Base-by-base conservation (phyloP, 2,329 filamentous ascomycete species). In the Fusarium sambucinum region DNA sequence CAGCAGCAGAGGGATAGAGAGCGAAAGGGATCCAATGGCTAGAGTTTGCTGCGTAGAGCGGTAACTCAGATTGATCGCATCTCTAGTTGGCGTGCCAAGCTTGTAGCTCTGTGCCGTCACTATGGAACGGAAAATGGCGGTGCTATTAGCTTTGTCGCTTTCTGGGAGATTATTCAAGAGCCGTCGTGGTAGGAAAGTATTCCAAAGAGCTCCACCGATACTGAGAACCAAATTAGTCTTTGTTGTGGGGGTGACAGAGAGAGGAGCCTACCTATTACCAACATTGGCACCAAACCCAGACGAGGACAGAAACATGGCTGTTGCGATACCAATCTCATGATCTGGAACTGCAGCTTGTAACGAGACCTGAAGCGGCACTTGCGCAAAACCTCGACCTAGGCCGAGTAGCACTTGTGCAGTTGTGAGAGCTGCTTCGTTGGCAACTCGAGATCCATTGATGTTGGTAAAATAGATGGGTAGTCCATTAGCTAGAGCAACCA, bases 381-480 rank as follows among this genome's bases (percentile, higher is more conserved):
- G 66, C 0, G 66, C 62, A 21, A 69, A 55, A 1, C 66, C 66
- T 13, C 66, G 66, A 0, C 66, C 66, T 0, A 69, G 66, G 16
- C 66, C 67, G 3, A 69, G 67, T 1, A 69, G 51, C 0, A 63
- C 52, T 48, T 69, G 69, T 17, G 42, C 54, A 1, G 67, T 42
- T 4, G 69, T 69, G 5, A 69, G 67, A 0, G 62, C 55, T 6
- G 62, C 33, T 23, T 69, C 67, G 1, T 48, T 69, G 9, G 67
- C 67, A 8, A 69, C 63, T 5, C 66, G 55, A 1, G 66, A 25
- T 0, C 67, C 57, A 0, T 55, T 59, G 6, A 70, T 47, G 12
- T 69, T 70, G 16, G 67, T 69, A 4, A 69, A 55, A 6, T 70
- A 69, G 6, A 69, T 69, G 0, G 66, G 67, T 2, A 69, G 27